These are phyloP conservation scores for Plasmodium sp. DNA, from an alignment of 169 alveolate genomes.

Conservation along the genomic window DNA sequence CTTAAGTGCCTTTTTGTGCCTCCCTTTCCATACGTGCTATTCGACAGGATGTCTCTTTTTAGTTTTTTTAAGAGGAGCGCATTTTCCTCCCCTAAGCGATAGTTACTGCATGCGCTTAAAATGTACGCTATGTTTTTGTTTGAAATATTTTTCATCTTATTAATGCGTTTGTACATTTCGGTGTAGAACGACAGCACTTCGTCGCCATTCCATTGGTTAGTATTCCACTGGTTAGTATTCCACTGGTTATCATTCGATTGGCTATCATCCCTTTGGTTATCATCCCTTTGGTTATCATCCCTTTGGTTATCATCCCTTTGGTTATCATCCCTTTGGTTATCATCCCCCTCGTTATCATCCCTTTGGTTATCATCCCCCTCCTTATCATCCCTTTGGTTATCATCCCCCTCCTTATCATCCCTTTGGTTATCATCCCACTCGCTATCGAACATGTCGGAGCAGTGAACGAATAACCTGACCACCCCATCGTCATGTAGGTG, in stretches of 20 bases:
- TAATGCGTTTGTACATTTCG: constrained; percentile 38
- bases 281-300: not conserved
- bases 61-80: constrained; percentile 13
- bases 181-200: constrained; percentile 29
- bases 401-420: no score
- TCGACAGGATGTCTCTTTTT: constrained; percentile 21
- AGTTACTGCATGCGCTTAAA: constrained; percentile 50
- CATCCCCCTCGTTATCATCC: no score
- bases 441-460: constrained; percentile 4
- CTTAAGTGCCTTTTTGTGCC: not conserved
- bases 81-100: constrained; percentile 39
- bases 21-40: not conserved
- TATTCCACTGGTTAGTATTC: no score
- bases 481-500: constrained; percentile 70
- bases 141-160: constrained; percentile 50
- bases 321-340: not conserved
- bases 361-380: no score
- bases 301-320: not conserved
- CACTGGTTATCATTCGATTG: no score
- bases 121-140: constrained; percentile 68
- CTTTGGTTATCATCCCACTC: not conserved
- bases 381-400: no score
- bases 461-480: constrained; percentile 20
- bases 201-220: not conserved
- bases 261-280: not conserved